Conservation (phyloP, 139 green algal species). For the Picochlorum sp. region DNA sequence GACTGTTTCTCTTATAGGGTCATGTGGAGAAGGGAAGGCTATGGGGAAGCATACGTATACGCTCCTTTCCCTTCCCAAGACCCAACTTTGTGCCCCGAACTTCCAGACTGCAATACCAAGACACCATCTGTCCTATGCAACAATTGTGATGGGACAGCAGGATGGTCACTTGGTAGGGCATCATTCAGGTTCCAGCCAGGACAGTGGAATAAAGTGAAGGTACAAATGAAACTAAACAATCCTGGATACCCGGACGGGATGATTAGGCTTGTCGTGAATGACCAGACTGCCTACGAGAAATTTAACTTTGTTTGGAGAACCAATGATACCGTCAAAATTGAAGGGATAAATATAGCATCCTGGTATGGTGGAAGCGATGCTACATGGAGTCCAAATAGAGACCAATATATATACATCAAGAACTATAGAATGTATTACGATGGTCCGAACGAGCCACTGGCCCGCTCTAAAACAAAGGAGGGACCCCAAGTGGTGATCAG, state of each 20-base stretch:
- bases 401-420: slow-evolving; percentile 9
- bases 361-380: slow-evolving; percentile 20
- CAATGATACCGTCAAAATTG: neutral
- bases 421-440: slow-evolving; percentile 8
- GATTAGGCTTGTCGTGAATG: slow-evolving; percentile 6
- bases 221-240: slow-evolving; percentile 10
- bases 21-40: slow-evolving; percentile 19
- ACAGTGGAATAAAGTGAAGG: slow-evolving; percentile 10
- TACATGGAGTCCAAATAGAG: slow-evolving; percentile 5
- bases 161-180: slow-evolving; percentile 1
- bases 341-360: slow-evolving; percentile 12
- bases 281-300: neutral
- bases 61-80: slow-evolving; percentile 7
- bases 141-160: slow-evolving; percentile 2
- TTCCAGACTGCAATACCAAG: neutral
- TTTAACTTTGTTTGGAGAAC: slow-evolving; percentile 4
- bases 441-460: neutral
- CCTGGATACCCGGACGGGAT: slow-evolving; percentile 5
- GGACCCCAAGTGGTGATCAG: neutral
- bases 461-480: neutral
- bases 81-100: neutral
- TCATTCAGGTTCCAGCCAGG: slow-evolving; percentile 13
- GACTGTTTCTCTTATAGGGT: slow-evolving; percentile 13
- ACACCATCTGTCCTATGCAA: neutral
- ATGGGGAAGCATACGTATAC: slow-evolving; percentile 20